phyloP scores from a whole-genome alignment of 176 grass and related monocot genomes.

The Tuctoria greenei region DNA sequence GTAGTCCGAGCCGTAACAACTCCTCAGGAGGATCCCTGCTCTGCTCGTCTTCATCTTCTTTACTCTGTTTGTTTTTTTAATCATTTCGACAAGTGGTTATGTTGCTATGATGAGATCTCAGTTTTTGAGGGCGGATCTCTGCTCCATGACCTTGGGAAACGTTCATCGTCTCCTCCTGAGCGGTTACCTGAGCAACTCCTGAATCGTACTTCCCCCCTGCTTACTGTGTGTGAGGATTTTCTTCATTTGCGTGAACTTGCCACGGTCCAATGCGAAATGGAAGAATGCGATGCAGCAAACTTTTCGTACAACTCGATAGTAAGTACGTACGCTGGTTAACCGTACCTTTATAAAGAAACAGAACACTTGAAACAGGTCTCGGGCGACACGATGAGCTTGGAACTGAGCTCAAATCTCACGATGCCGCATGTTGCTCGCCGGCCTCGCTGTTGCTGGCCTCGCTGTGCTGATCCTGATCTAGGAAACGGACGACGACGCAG shows the following conservation, averaged over 20 bases:
- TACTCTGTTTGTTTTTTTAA: too few relatives aligned
- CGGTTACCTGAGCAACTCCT: constrained; percentile 82
- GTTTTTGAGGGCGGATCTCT: constrained; percentile 29
- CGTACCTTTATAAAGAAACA: not conserved
- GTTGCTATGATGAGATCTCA: constrained; percentile 47
- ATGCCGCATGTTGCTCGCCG: not conserved
- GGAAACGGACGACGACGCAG: constrained; percentile 76
- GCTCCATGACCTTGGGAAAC: constrained; percentile 45
- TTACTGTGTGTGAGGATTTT: too few relatives aligned
- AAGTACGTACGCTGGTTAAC: too few relatives aligned
- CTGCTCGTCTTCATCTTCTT: too few relatives aligned
- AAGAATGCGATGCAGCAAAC: too few relatives aligned
- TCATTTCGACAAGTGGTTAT: too few relatives aligned
- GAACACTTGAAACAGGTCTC: not conserved
- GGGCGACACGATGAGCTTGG: not conserved
- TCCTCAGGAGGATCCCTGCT: too few relatives aligned
- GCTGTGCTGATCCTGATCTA: constrained; percentile 20
- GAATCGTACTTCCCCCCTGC: too few relatives aligned
- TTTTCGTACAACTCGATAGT: too few relatives aligned
- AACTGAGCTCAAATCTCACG: not conserved
- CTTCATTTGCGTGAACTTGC: too few relatives aligned
- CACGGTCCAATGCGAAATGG: too few relatives aligned
- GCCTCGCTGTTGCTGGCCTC: not conserved
- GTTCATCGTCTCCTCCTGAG: constrained; percentile 61
- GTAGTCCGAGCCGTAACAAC: not conserved